phyloP scores from a whole-genome alignment of 345 rosid species.

The Bruguiera gymnorhiza region DNA sequence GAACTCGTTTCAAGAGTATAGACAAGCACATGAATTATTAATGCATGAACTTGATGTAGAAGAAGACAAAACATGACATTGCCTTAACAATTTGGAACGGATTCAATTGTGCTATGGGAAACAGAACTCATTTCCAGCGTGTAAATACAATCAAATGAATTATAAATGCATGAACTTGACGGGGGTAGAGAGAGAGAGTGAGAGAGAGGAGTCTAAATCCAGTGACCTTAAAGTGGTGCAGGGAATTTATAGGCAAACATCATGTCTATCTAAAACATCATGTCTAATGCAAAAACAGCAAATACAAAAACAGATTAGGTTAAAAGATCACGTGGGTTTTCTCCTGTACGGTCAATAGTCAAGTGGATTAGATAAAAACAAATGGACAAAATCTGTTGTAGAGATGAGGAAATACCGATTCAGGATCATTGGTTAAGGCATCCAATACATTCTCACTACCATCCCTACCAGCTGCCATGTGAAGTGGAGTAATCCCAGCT shows the following conservation, averaged over 20 bases:
- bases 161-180: no score
- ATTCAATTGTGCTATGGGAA: no score
- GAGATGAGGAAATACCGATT: slow-evolving; percentile 48
- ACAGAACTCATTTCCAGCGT: no score
- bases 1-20: no score
- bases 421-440: slow-evolving; percentile 81
- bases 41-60: no score
- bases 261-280: not conserved
- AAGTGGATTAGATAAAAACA: not conserved
- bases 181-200: no score
- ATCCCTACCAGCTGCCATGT: slow-evolving; percentile 90
- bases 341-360: not conserved
- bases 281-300: not conserved
- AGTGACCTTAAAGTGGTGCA: not conserved
- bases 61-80: no score
- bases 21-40: no score
- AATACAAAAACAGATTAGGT: not conserved
- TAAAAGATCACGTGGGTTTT: not conserved
- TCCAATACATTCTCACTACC: slow-evolving; percentile 83
- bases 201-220: no score
- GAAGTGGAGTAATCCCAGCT: slow-evolving; percentile 93
- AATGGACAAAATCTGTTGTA: not conserved
- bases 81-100: no score
- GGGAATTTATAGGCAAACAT: not conserved
- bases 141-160: no score